Evolutionary conservation across 73 alveolate genomes (phyloP).

Genomic region (Paraurostyla sp.): DNA sequence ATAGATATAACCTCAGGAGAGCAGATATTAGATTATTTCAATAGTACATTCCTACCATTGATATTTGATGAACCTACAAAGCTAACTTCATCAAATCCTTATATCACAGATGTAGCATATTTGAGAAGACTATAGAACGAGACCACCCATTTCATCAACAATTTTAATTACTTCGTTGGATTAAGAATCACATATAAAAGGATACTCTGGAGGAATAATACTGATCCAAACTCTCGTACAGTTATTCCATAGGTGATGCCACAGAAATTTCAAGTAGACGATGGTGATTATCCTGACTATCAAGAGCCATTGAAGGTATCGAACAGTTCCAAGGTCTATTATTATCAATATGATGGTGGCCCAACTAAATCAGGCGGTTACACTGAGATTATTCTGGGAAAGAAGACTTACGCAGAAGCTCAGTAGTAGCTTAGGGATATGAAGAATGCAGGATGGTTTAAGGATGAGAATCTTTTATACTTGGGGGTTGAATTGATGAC

Average conservation of each 20-base stretch:
- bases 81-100: conserved; percentile 8
- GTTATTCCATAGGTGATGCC: not conserved
- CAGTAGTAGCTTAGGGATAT: not conserved
- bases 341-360: conserved; percentile 16
- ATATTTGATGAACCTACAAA: conserved; percentile 38
- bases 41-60: not conserved
- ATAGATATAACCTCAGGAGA: not conserved
- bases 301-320: not conserved
- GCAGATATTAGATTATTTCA: not conserved
- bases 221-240: not conserved
- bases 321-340: not conserved
- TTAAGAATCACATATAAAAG: conserved; percentile 23
- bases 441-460: conserved; percentile 57
- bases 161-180: conserved; percentile 45
- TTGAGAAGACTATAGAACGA: not conserved
- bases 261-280: not conserved
- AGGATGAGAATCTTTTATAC: conserved; percentile 20
- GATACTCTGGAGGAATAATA: not conserved
- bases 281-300: conserved; percentile 8
- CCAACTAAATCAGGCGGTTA: conserved; percentile 4
- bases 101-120: not conserved
- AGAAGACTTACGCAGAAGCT: not conserved
- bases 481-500: conserved; percentile 26
- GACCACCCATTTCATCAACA: conserved; percentile 10
- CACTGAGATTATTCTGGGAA: conserved; percentile 26